These are phyloP conservation scores for Pseudonectria buxi DNA, from an alignment of 2,329 filamentous ascomycete genomes.

Conservation along the genomic window DNA sequence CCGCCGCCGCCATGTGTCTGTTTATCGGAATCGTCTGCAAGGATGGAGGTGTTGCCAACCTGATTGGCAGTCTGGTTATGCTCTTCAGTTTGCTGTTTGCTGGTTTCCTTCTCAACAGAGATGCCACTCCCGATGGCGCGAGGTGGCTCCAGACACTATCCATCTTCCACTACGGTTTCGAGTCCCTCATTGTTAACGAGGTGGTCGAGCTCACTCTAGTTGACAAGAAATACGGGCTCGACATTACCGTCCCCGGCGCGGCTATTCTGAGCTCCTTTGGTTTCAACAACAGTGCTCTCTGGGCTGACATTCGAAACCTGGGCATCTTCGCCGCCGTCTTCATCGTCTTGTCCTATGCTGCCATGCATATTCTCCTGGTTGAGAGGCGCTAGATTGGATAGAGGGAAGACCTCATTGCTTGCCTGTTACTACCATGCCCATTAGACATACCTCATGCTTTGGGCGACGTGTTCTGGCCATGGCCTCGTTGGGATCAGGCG, in stretches of 20 bases:
- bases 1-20: conserved; percentile 85
- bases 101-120: conserved; percentile 87
- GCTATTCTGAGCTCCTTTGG: conserved; percentile 93
- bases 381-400: conserved; percentile 55
- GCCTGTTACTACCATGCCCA: too few species aligned
- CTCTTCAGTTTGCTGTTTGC: conserved; percentile 93
- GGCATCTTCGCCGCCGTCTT: conserved; percentile 78
- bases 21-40: conserved; percentile 96
- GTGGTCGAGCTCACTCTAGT: conserved; percentile 83
- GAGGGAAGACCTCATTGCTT: background rate
- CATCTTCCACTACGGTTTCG: conserved; percentile 97
- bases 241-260: conserved; percentile 92
- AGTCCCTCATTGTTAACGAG: conserved; percentile 95
- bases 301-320: conserved; percentile 75
- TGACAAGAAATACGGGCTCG: conserved; percentile 91
- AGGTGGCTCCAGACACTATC: conserved; percentile 89
- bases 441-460: too few species aligned
- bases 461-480: too few species aligned
- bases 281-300: conserved; percentile 81
- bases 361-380: conserved; percentile 89
- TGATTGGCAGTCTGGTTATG: conserved; percentile 95
- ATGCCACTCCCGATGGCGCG: conserved; percentile 79
- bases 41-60: conserved; percentile 82
- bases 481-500: too few species aligned
- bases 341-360: conserved; percentile 77